These are phyloP conservation scores for Eragrostis tef DNA, from an alignment of 202 grass and related monocot species.

Conservation along the genomic window DNA sequence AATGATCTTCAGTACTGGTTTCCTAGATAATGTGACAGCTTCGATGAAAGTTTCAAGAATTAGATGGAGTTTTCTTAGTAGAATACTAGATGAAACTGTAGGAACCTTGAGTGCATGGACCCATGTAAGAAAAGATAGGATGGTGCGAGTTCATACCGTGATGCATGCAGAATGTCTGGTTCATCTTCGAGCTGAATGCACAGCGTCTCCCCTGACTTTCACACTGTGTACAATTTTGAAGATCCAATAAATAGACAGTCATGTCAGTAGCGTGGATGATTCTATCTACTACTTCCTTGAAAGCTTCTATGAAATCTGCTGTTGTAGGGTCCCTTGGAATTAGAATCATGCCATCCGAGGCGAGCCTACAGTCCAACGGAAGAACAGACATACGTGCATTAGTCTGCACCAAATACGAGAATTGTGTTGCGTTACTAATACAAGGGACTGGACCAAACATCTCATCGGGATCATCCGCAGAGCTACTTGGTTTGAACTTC, in stretches of 20 bases:
- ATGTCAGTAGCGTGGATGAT: neutral
- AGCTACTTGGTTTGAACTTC: neutral
- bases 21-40: neutral
- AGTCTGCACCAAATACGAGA: conserved; percentile 23
- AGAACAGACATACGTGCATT: neutral
- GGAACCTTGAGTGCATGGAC: neutral
- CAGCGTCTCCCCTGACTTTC: neutral
- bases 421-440: neutral
- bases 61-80: too few relatives aligned
- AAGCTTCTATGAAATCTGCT: too few relatives aligned
- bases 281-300: neutral
- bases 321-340: neutral
- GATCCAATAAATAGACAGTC: neutral
- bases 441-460: conserved; percentile 39
- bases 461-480: neutral
- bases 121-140: neutral
- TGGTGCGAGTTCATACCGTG: conserved; percentile 1
- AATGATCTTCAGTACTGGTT: neutral
- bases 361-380: conserved; percentile 43
- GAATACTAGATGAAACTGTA: neutral
- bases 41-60: neutral
- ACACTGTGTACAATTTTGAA: neutral
- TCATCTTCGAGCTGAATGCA: conserved; percentile 34
- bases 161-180: conserved; percentile 44
- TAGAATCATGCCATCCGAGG: neutral